Base-by-base conservation (phyloP, 495 filamentous ascomycete genomes). In the Letharia columbiana region DNA sequence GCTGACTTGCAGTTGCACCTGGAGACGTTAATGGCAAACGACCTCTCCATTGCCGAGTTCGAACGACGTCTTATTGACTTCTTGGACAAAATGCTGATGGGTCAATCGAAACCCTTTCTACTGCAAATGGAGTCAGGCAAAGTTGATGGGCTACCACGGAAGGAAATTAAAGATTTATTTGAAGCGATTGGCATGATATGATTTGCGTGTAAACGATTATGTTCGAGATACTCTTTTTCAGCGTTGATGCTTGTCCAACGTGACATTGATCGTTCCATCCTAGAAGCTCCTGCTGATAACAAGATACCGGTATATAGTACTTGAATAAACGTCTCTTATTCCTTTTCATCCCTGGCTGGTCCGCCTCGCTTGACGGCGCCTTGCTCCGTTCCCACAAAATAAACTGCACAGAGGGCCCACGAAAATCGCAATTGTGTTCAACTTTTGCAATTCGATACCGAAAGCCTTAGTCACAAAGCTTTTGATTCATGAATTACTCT, bases 81-180 rank as follows among this genome's bases (percentile, higher is more conserved):
- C 52, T 62, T 83, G 2, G 44, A 66, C 4, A 70, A 73, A 15
- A 68, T 83, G 15, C 77, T 81, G 67, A 68, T 67, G 2, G 68
- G 64, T 10, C 71, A 82, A 35, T 72, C 77, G 18, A 63, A 67
- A 12, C 82, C 82, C 2, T 61, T 81, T 12, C 71, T 83, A 10
- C 58, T 77, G 2, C 79, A 84, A 45, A 68, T 83, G 1, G 82
- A 84, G 65, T 74, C 71, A 12, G 80, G 80, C 10, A 64, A 73
- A 39, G 40, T 81, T 17, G 70, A 71, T 37, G 73, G 74, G 7
- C 54, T 81, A 12, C 79, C 70, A 44, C 68, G 66, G 2, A 72
- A 66, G n/a, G 74, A 82, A 54, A 79, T 75, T 2, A 62, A 72
- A 44, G 58, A 62, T 12, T 59, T 83, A 7, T 77, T 75, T 52